phyloP scores from a whole-genome alignment of 805 yeast genomes.

The Debaryomyces tyrocola region DNA sequence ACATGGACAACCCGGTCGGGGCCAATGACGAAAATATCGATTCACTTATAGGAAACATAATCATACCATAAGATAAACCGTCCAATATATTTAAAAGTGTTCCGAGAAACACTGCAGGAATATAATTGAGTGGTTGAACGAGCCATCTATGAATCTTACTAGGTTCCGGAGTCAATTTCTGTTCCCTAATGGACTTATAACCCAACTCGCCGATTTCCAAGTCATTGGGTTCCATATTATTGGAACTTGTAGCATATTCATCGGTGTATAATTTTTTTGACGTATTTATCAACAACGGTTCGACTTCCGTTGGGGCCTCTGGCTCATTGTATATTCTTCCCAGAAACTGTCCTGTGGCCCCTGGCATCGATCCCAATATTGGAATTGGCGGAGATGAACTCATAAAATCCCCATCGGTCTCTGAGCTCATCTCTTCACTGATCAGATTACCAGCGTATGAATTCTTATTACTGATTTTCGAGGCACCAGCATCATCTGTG shows the following conservation, averaged over 20 bases:
- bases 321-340: background rate
- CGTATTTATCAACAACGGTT: conserved; percentile 2
- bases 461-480: conserved; percentile 5
- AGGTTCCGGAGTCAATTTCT: conserved; percentile 5
- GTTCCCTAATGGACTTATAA: conserved; percentile 3
- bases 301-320: background rate
- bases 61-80: conserved; percentile 96
- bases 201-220: conserved; percentile 3
- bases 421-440: conserved; percentile 2
- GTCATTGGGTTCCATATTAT: background rate
- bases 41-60: conserved; percentile 88
- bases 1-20: conserved; percentile 90
- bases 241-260: background rate
- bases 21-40: conserved; percentile 76
- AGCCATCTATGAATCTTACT: conserved; percentile 12
- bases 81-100: conserved; percentile 83
- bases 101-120: conserved; percentile 87
- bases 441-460: conserved; percentile 15
- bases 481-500: conserved; percentile 28
- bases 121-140: conserved; percentile 43
- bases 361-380: conserved; percentile 5
- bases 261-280: conserved; percentile 1
- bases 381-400: conserved; percentile 23
- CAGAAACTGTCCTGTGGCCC: background rate
- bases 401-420: conserved; percentile 5